Evolutionary conservation across 2,329 filamentous ascomycete species (phyloP).

Genomic region (Beauveria sp.): DNA sequence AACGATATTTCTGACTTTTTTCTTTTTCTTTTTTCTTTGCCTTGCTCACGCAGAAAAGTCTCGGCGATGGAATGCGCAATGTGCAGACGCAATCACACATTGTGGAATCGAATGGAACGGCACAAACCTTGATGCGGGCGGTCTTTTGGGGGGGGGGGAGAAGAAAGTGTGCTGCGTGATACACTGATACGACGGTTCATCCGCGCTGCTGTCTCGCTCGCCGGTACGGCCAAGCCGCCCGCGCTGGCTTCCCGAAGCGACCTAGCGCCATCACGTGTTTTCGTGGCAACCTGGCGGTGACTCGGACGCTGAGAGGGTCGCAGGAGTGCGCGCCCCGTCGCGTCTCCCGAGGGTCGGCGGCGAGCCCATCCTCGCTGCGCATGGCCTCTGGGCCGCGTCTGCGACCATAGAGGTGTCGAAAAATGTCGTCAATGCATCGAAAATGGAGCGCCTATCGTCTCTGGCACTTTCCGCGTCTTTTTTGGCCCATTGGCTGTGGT

Average conservation of each 20-base stretch:
- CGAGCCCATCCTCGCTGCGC: constrained; percentile 28
- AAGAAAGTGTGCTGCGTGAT: background rate
- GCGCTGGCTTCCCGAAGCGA: background rate
- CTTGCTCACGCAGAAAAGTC: background rate
- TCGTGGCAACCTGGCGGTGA: constrained; percentile 34
- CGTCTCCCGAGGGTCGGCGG: constrained; percentile 35
- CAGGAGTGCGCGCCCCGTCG: constrained; percentile 34
- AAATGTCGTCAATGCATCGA: constrained; percentile 12
- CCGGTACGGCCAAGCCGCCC: background rate
- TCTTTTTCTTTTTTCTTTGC: background rate
- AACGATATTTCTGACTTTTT: background rate
- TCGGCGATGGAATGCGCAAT: constrained; percentile 2
- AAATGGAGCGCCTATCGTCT: background rate
- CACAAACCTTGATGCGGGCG: background rate
- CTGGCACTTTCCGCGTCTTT: constrained; percentile 18
- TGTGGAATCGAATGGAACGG: constrained; percentile 3
- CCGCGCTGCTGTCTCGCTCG: constrained; percentile 2
- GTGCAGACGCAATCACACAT: background rate
- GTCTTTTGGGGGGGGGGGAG: background rate
- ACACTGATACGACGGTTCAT: background rate
- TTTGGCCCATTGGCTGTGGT: constrained; percentile 13
- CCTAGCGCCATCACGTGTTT: constrained; percentile 31
- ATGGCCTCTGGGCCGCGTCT: background rate
- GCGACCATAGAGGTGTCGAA: constrained; percentile 22
- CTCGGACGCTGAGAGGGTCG: constrained; percentile 24